Evolutionary conservation across 257 asterid species (phyloP).

Genomic region (Solanum acaule): DNA sequence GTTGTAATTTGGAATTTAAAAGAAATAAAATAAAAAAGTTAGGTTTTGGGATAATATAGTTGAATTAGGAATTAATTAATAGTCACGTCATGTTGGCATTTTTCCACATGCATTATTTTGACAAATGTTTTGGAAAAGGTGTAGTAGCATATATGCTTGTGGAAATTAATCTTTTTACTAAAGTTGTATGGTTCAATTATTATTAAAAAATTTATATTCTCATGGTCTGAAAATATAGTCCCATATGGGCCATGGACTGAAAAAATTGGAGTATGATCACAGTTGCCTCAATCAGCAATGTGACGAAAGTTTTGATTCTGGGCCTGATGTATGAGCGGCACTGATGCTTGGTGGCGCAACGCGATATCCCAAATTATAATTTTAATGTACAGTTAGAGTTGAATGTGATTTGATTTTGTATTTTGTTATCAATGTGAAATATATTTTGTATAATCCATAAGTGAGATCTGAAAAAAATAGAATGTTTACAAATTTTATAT

Average conservation of each 20-base stretch:
- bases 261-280: neutral
- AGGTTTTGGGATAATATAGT: neutral
- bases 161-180: neutral
- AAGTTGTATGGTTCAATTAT: neutral
- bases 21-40: neutral
- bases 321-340: neutral
- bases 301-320: neutral
- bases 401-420: neutral
- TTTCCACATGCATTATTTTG: neutral
- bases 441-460: rapidly evolving
- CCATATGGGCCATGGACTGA: neutral
- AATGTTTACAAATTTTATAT: rapidly evolving
- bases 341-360: neutral
- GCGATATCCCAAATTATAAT: neutral
- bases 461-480: neutral
- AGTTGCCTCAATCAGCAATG: neutral
- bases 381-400: neutral
- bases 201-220: neutral
- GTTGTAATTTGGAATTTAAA: neutral
- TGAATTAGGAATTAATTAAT: neutral
- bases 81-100: neutral
- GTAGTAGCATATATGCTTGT: neutral
- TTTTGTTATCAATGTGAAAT: neutral
- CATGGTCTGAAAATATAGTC: neutral
- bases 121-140: neutral